Evolutionary conservation across 208 protist species (phyloP), one percentile per base, ranked within the genome.

Genomic region (Acanthamoeba divionensis): DNA sequence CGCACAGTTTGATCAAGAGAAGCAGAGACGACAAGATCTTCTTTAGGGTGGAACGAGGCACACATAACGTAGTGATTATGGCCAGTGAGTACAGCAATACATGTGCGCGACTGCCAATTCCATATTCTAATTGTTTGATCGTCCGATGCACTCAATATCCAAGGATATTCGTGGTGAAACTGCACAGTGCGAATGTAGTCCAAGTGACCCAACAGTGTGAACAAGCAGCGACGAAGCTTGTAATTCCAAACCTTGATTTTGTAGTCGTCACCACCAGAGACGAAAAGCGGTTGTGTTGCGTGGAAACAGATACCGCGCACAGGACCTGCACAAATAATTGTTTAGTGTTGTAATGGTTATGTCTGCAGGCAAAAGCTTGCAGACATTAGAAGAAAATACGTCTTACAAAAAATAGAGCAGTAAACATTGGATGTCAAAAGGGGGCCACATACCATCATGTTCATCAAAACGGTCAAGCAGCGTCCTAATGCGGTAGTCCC

Each of bases 51-150:
- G 91, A 99, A 99, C 50, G 94, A 90, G 18, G 98, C 99, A 90
- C 96, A 99, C 98, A 99, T 99, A 24, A 99, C 99, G 93, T 99
- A 99, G 94, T 99, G 99, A 45, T 97, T 97, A 88, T 98, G 97
- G 18, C 95, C 99, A 21, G 98, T 98, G 48, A 99, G 94, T 24
- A 97, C 97, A 8, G 95, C 95, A 18, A 99, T 95, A 92, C 98
- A 99, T 33, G 89, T 95, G 41, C 98, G 94, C 29, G 93, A 97
- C 92, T 99, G 97, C 98, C 98, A 99, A 92, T 99, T 99, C 98
- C 98, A 99, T 89, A 99, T 98, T 45, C 98, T 95, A 63, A 99
- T 97, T 29, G 98, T 99, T 90, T 98, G 97, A 95, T 99, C 99
- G 91, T 99, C 99, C 9, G 98, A 99, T 50, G 96, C 95, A 8